Conservation (phyloP, 805 yeast genomes). For the Danielia reshetovae region DNA sequence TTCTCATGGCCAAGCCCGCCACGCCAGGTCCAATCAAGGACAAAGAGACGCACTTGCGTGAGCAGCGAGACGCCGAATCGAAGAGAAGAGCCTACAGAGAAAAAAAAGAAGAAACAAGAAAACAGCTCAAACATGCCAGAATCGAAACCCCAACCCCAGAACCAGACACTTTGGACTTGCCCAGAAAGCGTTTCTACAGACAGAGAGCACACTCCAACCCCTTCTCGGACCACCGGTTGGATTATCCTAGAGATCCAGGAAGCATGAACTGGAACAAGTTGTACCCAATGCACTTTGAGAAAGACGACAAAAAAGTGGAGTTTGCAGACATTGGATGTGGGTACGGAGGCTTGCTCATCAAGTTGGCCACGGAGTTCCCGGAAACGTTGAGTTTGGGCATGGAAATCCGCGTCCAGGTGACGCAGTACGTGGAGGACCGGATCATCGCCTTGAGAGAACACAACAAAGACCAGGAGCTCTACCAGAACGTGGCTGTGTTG, state of each 20-base stretch:
- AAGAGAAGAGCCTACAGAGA: slow-evolving; percentile 50
- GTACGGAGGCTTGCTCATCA: slow-evolving; percentile 85
- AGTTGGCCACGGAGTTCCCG: slow-evolving; percentile 74
- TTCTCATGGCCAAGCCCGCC: slow-evolving; percentile 12
- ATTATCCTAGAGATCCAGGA: slow-evolving; percentile 78
- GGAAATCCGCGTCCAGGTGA: slow-evolving; percentile 98
- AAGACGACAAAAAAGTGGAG: slow-evolving; percentile 57
- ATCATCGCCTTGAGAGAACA: slow-evolving; percentile 81
- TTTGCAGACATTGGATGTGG: slow-evolving; percentile 98
- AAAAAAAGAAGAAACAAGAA: slow-evolving; percentile 41
- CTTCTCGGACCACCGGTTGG: slow-evolving; percentile 89
- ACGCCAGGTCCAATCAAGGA: slow-evolving; percentile 9
- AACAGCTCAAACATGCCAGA: slow-evolving; percentile 42
- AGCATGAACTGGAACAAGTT: slow-evolving; percentile 83
- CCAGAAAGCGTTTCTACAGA: slow-evolving; percentile 83
- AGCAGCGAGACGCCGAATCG: slow-evolving; percentile 17
- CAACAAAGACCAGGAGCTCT: slow-evolving; percentile 37
- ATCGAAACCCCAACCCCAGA: slow-evolving; percentile 33
- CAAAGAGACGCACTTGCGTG: slow-evolving; percentile 16
- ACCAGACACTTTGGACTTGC: slow-evolving; percentile 47
- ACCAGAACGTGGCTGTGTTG: slow-evolving; percentile 82
- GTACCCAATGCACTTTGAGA: slow-evolving; percentile 60
- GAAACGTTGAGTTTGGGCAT: slow-evolving; percentile 79
- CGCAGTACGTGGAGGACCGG: slow-evolving; percentile 94
- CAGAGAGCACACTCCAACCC: slow-evolving; percentile 98